Evolutionary conservation across 371 early-diverging fungal species (phyloP).

Genomic region (Mucor circinelloides): DNA sequence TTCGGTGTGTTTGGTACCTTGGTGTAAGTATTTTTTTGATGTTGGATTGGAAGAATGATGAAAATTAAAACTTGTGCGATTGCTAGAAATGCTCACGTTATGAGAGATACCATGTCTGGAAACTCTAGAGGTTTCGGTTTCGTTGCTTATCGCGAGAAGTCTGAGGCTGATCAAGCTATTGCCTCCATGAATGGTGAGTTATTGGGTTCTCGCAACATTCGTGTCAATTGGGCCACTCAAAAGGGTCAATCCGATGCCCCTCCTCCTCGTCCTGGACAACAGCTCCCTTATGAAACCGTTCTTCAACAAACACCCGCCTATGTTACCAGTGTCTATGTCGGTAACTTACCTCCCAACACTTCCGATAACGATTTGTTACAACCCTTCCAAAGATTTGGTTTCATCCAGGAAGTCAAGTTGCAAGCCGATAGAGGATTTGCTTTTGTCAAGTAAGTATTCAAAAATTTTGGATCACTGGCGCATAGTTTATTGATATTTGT

Average conservation of each 20-base stretch:
- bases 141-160: constrained; percentile 77
- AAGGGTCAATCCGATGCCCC: constrained; percentile 56
- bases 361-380: constrained; percentile 29
- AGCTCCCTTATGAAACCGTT: constrained; percentile 70
- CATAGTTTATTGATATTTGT: neutral
- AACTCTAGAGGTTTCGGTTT: constrained; percentile 86
- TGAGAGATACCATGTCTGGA: constrained; percentile 77
- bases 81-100: constrained; percentile 59
- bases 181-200: constrained; percentile 87
- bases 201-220: constrained; percentile 65
- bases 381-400: constrained; percentile 77
- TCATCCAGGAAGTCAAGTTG: constrained; percentile 76
- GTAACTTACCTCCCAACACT: constrained; percentile 73
- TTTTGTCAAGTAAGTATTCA: constrained; percentile 73
- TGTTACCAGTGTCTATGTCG: constrained; percentile 89
- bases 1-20: constrained; percentile 65
- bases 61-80: constrained; percentile 11
- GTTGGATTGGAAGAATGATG: constrained; percentile 21
- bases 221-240: constrained; percentile 75
- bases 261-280: constrained; percentile 57
- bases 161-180: constrained; percentile 81
- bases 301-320: constrained; percentile 73
- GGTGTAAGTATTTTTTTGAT: constrained; percentile 58
- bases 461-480: neutral
- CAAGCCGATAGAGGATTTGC: constrained; percentile 92